Conservation (phyloP, 768 basidiomycete genomes). For the Cyclocybe aegerita region DNA sequence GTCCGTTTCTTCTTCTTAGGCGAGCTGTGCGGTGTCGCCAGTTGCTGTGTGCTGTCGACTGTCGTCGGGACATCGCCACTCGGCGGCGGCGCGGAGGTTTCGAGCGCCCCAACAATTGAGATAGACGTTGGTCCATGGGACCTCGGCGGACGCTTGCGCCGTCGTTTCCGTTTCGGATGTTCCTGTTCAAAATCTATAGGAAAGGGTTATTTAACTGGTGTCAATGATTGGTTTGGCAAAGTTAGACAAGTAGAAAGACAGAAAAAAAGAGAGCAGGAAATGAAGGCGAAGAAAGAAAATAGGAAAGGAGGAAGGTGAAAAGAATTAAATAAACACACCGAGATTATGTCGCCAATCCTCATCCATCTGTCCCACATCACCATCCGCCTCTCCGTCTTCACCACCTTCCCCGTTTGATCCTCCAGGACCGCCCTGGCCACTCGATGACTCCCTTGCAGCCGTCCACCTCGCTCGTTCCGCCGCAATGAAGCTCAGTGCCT, state of each 20-base stretch:
- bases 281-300: not conserved
- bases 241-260: not conserved
- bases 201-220: conserved; percentile 17
- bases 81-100: not conserved
- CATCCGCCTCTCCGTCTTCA: conserved; percentile 8
- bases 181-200: conserved; percentile 17
- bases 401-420: conserved; percentile 4
- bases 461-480: conserved; percentile 63
- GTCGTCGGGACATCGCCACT: not conserved
- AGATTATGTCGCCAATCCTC: conserved; percentile 15
- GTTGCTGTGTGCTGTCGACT: not conserved
- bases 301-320: not conserved
- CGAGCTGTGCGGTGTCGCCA: conserved; percentile 5
- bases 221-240: conserved; percentile 13
- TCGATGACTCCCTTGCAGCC: conserved; percentile 37
- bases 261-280: not conserved
- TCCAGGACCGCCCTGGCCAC: conserved; percentile 1
- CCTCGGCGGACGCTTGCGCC: conserved; percentile 14
- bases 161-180: conserved; percentile 12
- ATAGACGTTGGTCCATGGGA: conserved; percentile 5
- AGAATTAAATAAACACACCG: conserved; percentile 15
- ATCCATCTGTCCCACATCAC: not conserved
- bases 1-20: conserved; percentile 19
- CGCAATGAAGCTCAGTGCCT: conserved; percentile 73
- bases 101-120: not conserved